Base-by-base conservation (phyloP, 2,329 filamentous ascomycete genomes). In the Eutypa lata region DNA sequence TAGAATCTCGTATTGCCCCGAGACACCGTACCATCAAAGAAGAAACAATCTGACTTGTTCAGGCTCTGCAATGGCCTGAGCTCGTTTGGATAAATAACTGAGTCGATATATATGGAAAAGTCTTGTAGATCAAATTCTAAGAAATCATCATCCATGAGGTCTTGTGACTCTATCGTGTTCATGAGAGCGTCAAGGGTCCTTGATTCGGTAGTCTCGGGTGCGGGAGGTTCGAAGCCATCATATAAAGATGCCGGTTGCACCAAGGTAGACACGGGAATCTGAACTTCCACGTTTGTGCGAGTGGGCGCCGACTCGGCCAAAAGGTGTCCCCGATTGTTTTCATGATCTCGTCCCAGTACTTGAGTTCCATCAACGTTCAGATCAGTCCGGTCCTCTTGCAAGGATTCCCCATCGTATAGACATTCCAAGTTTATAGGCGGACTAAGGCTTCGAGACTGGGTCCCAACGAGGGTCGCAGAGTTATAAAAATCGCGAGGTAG, bases 21-120 rank as follows among this genome's bases (percentile, higher is more conserved):
- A 8, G 73, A 77, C 0, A 91, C 65, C 0, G 80, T 63, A 0
- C 88, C 88, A 57, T 89, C 83, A 37, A 90, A 82, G 45, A 73
- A 81, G 50, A 83, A 4, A 55, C 61, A 16, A 63, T 65, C 38
- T 67, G 69, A 0, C 65, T 71, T 14, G 21, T 59, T 65, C 0
- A 87, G 70, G 8, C 79, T 68, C 21, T 87, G 76, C 0, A 88
- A 68, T 0, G 81, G 71, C 5, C 76, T 71, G 63, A 89, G 75
- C 55, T 87, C 82, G 47, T 70, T 63, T 0, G 70, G 68, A 50
- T 76, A 73, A 0, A 55, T 26, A 0, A 43, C 22, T 0, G 60
- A 57, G 45, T 76, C 62, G 22, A 75, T 66, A 60, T 88, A 89
- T 1, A 88, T 70, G 2, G 74, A 73, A 61, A 89, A 89, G 2